Evolutionary conservation across 1,284 basidiomycete genomes (phyloP).

Genomic region (Trichosporon faecale): DNA sequence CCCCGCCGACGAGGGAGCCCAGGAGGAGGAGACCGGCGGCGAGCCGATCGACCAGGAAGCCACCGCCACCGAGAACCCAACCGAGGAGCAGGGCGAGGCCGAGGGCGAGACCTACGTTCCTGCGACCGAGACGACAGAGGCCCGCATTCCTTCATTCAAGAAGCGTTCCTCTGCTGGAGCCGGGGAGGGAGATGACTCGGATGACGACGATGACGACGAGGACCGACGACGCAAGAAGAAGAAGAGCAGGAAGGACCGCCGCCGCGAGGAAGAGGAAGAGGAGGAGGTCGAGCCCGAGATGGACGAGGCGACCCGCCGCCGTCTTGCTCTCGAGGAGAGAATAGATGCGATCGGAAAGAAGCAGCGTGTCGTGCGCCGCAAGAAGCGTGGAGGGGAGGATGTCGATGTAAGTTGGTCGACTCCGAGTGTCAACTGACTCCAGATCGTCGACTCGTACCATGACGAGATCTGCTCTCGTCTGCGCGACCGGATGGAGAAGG

Average conservation of each 20-base stretch:
- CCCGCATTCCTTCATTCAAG: slow-evolving; percentile 50
- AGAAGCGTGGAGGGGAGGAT: slow-evolving; percentile 66
- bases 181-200: slow-evolving; percentile 56
- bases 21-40: not conserved
- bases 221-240: slow-evolving; percentile 57
- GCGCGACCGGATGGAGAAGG: slow-evolving; percentile 78
- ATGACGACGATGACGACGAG: slow-evolving; percentile 55
- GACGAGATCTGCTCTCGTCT: slow-evolving; percentile 87
- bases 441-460: slow-evolving; percentile 75
- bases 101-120: slow-evolving; percentile 66
- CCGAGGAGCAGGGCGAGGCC: slow-evolving; percentile 26
- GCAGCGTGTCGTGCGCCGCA: slow-evolving; percentile 65
- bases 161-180: slow-evolving; percentile 46
- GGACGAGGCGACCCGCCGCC: slow-evolving; percentile 33
- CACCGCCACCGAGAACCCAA: slow-evolving; percentile 17
- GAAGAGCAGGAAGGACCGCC: slow-evolving; percentile 44
- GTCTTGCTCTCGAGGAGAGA: slow-evolving; percentile 33
- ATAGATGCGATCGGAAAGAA: slow-evolving; percentile 83
- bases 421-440: not conserved
- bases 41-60: not conserved
- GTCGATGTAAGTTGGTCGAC: slow-evolving; percentile 37
- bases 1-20: slow-evolving; percentile 62
- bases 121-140: slow-evolving; percentile 52
- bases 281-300: slow-evolving; percentile 47
- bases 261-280: slow-evolving; percentile 27